phyloP scores from a whole-genome alignment of 192 early-diverging fungal genomes.

The Entophlyctis luteolus region DNA sequence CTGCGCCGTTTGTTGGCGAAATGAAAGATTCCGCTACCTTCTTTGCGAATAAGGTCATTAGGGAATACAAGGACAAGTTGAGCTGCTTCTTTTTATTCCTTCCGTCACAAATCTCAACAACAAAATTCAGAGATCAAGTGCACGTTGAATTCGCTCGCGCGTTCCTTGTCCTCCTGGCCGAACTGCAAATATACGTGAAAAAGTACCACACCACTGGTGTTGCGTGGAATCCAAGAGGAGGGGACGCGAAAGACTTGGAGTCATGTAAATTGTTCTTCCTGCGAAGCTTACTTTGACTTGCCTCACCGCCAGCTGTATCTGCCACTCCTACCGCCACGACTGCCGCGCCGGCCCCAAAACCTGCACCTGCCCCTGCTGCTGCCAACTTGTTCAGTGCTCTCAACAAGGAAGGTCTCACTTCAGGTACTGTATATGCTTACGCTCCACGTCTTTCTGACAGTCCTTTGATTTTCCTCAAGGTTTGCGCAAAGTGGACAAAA shows the following conservation, averaged over 20 bases:
- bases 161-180: slow-evolving; percentile 65
- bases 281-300: background rate
- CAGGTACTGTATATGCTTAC: slow-evolving; percentile 20
- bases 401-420: slow-evolving; percentile 66
- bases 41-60: slow-evolving; percentile 85
- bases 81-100: background rate
- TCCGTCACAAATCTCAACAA: background rate
- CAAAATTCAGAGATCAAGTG: slow-evolving; percentile 26
- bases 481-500: slow-evolving; percentile 90
- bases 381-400: slow-evolving; percentile 79
- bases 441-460: slow-evolving; percentile 50
- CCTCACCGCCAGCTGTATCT: slow-evolving; percentile 19
- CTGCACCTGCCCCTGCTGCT: slow-evolving; percentile 18
- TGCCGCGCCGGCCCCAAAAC: slow-evolving; percentile 24
- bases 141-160: slow-evolving; percentile 84
- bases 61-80: slow-evolving; percentile 83
- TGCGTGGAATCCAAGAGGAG: slow-evolving; percentile 85
- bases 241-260: slow-evolving; percentile 42
- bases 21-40: slow-evolving; percentile 91
- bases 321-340: slow-evolving; percentile 44
- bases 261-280: background rate
- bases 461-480: slow-evolving; percentile 29
- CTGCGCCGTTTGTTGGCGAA: slow-evolving; percentile 82
- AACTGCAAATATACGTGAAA: slow-evolving; percentile 83
- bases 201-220: slow-evolving; percentile 84